Base-by-base conservation (phyloP, 1,284 basidiomycete species). In the Gomphus sp. region DNA sequence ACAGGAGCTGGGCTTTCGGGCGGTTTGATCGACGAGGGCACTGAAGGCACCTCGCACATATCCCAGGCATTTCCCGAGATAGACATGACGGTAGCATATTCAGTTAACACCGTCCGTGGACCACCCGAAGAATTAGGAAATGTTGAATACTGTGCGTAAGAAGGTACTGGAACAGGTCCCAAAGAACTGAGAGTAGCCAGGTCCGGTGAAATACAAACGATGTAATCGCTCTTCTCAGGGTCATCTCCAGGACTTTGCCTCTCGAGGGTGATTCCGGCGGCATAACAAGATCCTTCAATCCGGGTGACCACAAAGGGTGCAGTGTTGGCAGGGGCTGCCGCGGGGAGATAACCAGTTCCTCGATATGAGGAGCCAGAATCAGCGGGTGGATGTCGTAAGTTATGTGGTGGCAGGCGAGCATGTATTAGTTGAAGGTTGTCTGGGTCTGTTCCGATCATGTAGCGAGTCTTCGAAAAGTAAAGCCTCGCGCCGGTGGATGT, bases 21-120 rank as follows among this genome's bases (percentile, higher is more conserved):
- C 0, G 76, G 67, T 18, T 75, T 73, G 1, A 71, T 60, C 10
- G 67, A 64, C 14, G 62, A 62, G 48, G 61, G 59, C 10, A 67
- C 62, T 31, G 63, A 75, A 10, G 79, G 76, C 44, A 86, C 76
- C 22, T 78, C 72, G 1, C 83, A 85, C 70, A 94, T 85, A 14
- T 86, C 87, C 89, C 91, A 95, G 3, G 91, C 89, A 62, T 84
- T 75, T 1, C 91, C 92, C 37, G 87, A 85, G 60, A 93, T 85
- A 11, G 87, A 77, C 34, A 95, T 73, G 16, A 91, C 68, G 2
- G 86, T 82, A 0, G 89, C 87, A 63, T 89, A 81, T 66, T 93
- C 91, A 4, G 83, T 84, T 47, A 91, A 70, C 33, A 57, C 55
- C 14, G 70, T 63, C 55, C 66, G 68, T 16, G 70, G 66, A 45